Evolutionary conservation across 75 land plant genomes (phyloP), one percentile per base, ranked within the genome.

Genomic region (Sequoiadendron giganteum): DNA sequence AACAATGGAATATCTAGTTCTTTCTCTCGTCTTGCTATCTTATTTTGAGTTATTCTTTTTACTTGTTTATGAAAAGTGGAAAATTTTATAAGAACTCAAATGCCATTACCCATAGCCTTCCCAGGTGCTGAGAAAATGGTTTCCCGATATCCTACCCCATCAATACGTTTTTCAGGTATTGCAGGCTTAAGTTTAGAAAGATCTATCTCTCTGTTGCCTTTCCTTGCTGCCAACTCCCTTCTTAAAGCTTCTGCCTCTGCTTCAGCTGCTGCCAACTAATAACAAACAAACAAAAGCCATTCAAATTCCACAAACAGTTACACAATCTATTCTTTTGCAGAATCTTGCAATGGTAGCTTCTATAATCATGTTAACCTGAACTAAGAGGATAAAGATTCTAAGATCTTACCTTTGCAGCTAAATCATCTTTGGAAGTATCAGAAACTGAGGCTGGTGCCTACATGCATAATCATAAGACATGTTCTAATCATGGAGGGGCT

Each of bases 241-340:
- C 86, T 89, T 73, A 92, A 73, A 21, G 90, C 79, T 65, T 88
- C 90, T 14, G 93, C 93, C 88, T 92, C 93, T 32, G 93, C 93
- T 89, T 92, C 92, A 56, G 92, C 93, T 86, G 93, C 93, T 86
- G 92, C 93, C 87, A 92, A 85, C 92, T 92, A 90, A 77, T 84
- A 88, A 84, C 83, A 88, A 43, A 75, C 36, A 45, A 88, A 48
- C 19, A 58, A 40, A 39, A 39, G 25, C 19, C 56, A 38, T 48
- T 55, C 13, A 70, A 43, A 75, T 13, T 39, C 77, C 45, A 75
- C 28, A 82, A 88, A 49, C 30, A 82, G 84, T 82, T 19, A 39
- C 56, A 84, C 87, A 34, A 36, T 10, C 25, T 15, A 19, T 21
- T 84, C 38, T 48, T 42, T 78, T 43, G 34, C 36, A 73, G 48